A percentile compares a stretch with the other conserved stretches of the same genome.
These are phyloP conservation scores for Gaertneriomyces semiglobifer DNA, from an alignment of 192 early-diverging fungal genomes.

Conservation along the genomic window DNA sequence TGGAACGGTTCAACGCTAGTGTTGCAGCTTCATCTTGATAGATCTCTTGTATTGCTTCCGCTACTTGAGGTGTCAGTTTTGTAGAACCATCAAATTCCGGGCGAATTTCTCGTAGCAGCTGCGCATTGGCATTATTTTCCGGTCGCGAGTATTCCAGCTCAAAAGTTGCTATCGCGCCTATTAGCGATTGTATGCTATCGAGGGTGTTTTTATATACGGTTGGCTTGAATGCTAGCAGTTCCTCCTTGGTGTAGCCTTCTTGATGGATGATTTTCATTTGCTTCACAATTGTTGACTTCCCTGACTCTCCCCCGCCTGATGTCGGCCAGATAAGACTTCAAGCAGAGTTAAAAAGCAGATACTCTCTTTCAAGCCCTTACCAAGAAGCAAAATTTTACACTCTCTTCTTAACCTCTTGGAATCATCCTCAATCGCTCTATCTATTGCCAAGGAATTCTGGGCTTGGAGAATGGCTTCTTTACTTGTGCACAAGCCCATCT, in stretches of 20 bases:
- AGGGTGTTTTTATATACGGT: constrained; percentile 86
- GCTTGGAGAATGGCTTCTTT: constrained; percentile 56
- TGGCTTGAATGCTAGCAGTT: constrained; percentile 67
- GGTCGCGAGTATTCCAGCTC: constrained; percentile 25
- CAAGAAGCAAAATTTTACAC: constrained; percentile 70
- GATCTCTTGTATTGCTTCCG: constrained; percentile 24
- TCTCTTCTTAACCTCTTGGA: constrained; percentile 57
- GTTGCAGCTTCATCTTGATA: constrained; percentile 70
- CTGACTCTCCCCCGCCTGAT: constrained; percentile 84
- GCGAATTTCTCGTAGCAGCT: background rate
- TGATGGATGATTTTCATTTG: constrained; percentile 98
- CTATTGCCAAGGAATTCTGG: constrained; percentile 54
- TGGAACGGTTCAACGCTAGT: constrained; percentile 65
- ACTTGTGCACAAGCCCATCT: constrained; percentile 67
- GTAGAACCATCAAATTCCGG: background rate
- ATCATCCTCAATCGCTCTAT: constrained; percentile 62
- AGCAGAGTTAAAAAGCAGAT: background rate
- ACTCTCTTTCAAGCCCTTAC: constrained; percentile 34
- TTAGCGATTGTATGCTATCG: constrained; percentile 75
- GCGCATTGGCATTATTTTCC: constrained; percentile 17
- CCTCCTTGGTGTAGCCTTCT: constrained; percentile 80
- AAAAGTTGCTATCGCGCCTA: constrained; percentile 64
- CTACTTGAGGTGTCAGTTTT: constrained; percentile 11
- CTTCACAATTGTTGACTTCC: constrained; percentile 93
- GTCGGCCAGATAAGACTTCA: background rate